phyloP scores from a whole-genome alignment of 805 yeast genomes.

The Spathaspora hagerdaliae region DNA sequence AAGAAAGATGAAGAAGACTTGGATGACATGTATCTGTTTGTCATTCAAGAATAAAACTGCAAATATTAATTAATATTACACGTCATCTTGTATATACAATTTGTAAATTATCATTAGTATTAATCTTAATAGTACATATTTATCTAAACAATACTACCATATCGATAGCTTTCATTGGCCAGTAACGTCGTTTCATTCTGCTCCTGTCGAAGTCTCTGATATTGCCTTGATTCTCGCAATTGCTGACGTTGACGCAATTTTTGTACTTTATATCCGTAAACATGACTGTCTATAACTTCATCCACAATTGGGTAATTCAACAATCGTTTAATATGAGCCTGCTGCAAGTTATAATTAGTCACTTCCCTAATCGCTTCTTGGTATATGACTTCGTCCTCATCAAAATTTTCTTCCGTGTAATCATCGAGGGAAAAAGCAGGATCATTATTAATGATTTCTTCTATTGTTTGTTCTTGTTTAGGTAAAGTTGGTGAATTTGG shows the following conservation, averaged over 20 bases:
- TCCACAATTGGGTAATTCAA: constrained; percentile 44
- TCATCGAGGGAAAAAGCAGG: constrained; percentile 17
- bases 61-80: neutral
- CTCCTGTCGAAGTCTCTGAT: constrained; percentile 1
- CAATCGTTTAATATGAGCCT: constrained; percentile 27
- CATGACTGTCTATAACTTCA: constrained; percentile 36
- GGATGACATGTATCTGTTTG: constrained; percentile 37
- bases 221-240: constrained; percentile 4
- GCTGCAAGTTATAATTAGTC: constrained; percentile 31
- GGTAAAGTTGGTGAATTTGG: constrained; percentile 14
- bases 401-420: constrained; percentile 30
- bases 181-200: neutral
- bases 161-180: constrained; percentile 12
- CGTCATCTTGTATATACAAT: neutral
- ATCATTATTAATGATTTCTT: constrained; percentile 4
- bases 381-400: constrained; percentile 36
- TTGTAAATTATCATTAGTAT: neutral
- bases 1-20: constrained; percentile 28
- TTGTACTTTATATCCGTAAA: constrained; percentile 38
- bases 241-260: constrained; percentile 22
- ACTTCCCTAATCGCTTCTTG: constrained; percentile 26
- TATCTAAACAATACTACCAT: constrained; percentile 25
- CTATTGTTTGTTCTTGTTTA: constrained; percentile 1
- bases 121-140: too few species aligned
- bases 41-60: constrained; percentile 29